Percentiles rank a stretch among this genome's conserved stretches.
Conservation (phyloP, 164 flowering plant species). For the Nymphaea thermarum region DNA sequence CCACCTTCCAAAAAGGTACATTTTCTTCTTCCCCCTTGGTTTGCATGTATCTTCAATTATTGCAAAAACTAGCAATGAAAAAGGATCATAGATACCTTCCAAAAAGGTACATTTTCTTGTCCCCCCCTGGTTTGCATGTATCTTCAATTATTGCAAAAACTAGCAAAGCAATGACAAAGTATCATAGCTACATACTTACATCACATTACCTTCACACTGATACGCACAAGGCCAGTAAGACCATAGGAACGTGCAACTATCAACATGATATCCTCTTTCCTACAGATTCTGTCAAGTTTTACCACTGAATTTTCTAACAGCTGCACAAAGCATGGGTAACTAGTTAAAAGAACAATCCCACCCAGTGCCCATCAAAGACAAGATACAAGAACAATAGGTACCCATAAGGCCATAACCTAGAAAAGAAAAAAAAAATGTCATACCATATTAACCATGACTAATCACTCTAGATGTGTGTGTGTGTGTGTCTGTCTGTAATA, state of each 20-base stretch:
- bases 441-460: too few species aligned
- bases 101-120: too few species aligned
- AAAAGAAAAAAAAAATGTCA: too few species aligned
- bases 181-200: slow-evolving; percentile 7
- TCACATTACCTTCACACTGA: slow-evolving; percentile 80
- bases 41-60: too few species aligned
- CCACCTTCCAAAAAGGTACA: not conserved
- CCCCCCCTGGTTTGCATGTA: not conserved
- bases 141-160: too few species aligned
- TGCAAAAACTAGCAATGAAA: too few species aligned
- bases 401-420: not conserved
- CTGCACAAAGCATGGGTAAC: slow-evolving; percentile 25
- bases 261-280: slow-evolving; percentile 65
- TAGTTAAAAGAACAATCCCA: too few species aligned
- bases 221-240: slow-evolving; percentile 82
- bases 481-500: too few species aligned
- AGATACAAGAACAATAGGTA: slow-evolving; percentile 1
- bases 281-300: slow-evolving; percentile 83
- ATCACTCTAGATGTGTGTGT: too few species aligned
- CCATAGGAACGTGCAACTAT: slow-evolving; percentile 96
- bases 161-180: not conserved
- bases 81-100: not conserved
- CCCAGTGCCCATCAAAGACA: not conserved
- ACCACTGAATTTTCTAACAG: slow-evolving; percentile 68
- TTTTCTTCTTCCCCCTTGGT: not conserved